Evolutionary conservation across 2,329 filamentous ascomycete species (phyloP).

Genomic region (Emergomyces orientalis): DNA sequence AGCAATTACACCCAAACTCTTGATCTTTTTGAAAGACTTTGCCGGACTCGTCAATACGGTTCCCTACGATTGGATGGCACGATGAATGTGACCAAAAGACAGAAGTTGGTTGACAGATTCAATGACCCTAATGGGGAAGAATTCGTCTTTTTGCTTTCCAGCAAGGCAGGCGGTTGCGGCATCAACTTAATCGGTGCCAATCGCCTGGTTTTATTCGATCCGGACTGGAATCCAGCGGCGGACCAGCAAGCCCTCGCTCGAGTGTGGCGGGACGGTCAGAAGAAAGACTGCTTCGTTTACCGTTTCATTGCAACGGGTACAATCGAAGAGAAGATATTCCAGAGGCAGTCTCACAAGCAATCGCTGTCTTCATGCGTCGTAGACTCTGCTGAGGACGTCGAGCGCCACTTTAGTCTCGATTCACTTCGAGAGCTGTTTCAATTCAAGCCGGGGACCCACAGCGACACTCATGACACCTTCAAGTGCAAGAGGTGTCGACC

Average conservation of each 20-base stretch:
- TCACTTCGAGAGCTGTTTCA: constrained; percentile 88
- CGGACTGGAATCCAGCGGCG: constrained; percentile 94
- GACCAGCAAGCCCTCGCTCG: constrained; percentile 94
- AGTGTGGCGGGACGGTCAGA: constrained; percentile 98
- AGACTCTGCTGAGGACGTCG: constrained; percentile 91
- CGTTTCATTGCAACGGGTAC: constrained; percentile 98
- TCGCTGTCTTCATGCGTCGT: constrained; percentile 93
- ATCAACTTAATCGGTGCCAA: constrained; percentile 94
- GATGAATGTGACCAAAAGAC: constrained; percentile 95
- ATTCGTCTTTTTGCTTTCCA: constrained; percentile 91
- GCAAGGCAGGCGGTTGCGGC: constrained; percentile 92
- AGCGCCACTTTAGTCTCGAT: constrained; percentile 90
- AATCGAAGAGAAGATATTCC: constrained; percentile 99
- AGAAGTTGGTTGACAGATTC: constrained; percentile 96
- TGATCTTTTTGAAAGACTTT: constrained; percentile 86
- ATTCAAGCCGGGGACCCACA: constrained; percentile 72
- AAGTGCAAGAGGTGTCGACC: constrained; percentile 93
- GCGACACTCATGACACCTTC: constrained; percentile 96
- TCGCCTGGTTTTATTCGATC: constrained; percentile 89
- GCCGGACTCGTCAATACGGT: constrained; percentile 74
- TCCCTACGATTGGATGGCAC: constrained; percentile 85
- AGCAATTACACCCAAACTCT: constrained; percentile 97
- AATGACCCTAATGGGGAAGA: constrained; percentile 85
- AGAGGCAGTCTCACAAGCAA: constrained; percentile 96
- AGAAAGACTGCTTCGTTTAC: constrained; percentile 99